Evolutionary conservation across 2,329 filamentous ascomycete species (phyloP), one percentile per base, ranked within the genome.

Genomic region (Calonectria pseudoturangicola): DNA sequence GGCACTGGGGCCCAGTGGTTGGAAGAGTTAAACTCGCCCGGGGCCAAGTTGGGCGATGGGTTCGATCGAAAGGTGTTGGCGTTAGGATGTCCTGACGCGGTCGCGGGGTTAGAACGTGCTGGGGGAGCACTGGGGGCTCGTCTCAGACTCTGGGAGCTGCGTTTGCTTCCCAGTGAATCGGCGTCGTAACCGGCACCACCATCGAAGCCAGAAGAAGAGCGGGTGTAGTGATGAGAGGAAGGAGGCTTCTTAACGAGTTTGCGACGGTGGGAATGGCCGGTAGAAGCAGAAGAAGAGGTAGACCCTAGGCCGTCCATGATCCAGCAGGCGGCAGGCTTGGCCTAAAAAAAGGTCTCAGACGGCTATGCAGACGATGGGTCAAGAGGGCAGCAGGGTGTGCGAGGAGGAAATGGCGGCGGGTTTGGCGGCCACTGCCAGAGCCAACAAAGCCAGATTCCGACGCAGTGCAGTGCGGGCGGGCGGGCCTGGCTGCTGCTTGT

Each of bases 101-200:
- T 86, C 79, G 85, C 84, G 77, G 85, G 84, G 73, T 85, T 85
- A 69, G 85, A 86, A 74, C 86, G 86, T 79, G 84, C 83, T 80
- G 85, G 85, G 81, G 90, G 90, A 85, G 89, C 89, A 83, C 89
- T 91, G 77, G 91, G 90, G 81, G 89, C 87, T 82, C 90, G 88
- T 82, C 87, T 89, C 82, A 92, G 86, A 83, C 89, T 92, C 80
- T 89, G 88, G 77, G 90, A 91, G 88, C 90, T 92, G 84, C 88
- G 88, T 87, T 91, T 89, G 86, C 89, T 92, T 83, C 88, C 87
- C 79, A 92, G 84, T 77, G 89, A 91, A 79, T 86, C 86, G 83
- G 87, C 85, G 85, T 91, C 89, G 85, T 87, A 86, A 76, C 75
- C 75, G 72, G 75, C 69, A 69, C 70, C 79, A 76, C 86, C 85